Evolutionary conservation across 1,284 basidiomycete species (phyloP), one percentile per base, ranked within the genome.

Genomic region (Pascua guehoae): DNA sequence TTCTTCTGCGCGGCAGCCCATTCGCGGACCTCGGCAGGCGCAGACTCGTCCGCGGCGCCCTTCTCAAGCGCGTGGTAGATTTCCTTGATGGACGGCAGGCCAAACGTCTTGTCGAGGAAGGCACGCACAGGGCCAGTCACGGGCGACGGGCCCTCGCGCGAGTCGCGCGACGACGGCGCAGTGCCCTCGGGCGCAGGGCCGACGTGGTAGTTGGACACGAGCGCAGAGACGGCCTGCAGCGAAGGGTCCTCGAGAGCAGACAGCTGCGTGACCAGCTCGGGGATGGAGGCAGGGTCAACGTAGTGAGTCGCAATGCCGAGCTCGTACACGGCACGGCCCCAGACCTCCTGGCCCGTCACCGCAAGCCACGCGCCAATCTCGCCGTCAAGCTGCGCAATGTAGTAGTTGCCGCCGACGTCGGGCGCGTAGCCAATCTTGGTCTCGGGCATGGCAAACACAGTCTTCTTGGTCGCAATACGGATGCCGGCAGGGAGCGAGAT

Each of bases 381-480:
- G 14, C 96, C 96, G 72, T 99, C 96, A 55, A 98, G 79, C 65
- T 88, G 84, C 36, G 92, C 86, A 53, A 98, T 81, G 78, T 92
- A 93, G 78, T 88, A 89, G 66, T 85, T 93, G 44, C 88, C 89
- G 41, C 96, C 96, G 49, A 98, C 95, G 61, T 77, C 77, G 15
- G 77, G 77, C 7, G 75, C 62, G 57, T 79, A 79, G 16, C 79
- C 92, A 63, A 95, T 94, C 72, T 89, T 91, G 18, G 90, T 90
- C 79, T 97, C 93, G 40, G 96, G 96, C 95, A 98, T 98, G n/a
- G 93, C 89, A 72, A 94, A 90, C 1, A 83, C 62, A 0, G 95
- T 97, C 46, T 88, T 88, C 75, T 97, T 92, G 4, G 96, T 98
- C 4, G 94, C 94, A 57, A 99, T 84, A 61, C 96, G 84, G 78